Evolutionary conservation across 805 yeast genomes (phyloP), one percentile per base, ranked within the genome.

Genomic region (Ogataea minuta): DNA sequence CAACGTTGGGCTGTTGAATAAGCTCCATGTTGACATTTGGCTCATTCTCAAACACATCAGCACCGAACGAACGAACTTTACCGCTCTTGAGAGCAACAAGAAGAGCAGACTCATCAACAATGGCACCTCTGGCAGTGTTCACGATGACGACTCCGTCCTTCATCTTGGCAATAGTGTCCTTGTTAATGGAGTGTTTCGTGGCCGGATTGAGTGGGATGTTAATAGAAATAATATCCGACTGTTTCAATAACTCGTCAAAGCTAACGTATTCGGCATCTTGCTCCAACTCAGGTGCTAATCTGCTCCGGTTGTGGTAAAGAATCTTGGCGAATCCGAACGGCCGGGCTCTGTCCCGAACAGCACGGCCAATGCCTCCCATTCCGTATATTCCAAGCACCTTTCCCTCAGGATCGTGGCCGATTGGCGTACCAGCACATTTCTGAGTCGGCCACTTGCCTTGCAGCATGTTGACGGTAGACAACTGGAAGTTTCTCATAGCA

Each of bases 111-210:
- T 84, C 90, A 57, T 84, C 83, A 49, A 83, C 74, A 28, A 89
- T 79, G 3, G 91, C 83, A 13, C 97, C 97, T 55, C 97, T 76
- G 5, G 96, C 93, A 9, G 95, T 87, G 64, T 89, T 89, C 28
- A 87, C 80, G 19, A 81, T 64, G 11, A 84, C 77, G 23, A 81
- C 89, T 28, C 89, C 93, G 42, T 78, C 77, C 62, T 89, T 89
- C 85, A 84, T 79, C 61, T 81, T 76, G 16, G 63, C 56, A 39
- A 89, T 71, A 2, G 79, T 67, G 9, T 71, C 79, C 32, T 67
- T 72, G 62, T 82, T 72, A 57, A 89, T 70, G 31, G 79, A 67
- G 59, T 89, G 95, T 43, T 67, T 75, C 1, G 97, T 89, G 26
- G 74, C 57, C 12, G 74, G 54, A 61, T 84, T 88, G 59, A 87